Percentiles rank a stretch among this genome's conserved stretches.
phyloP scores from a whole-genome alignment of 2,329 filamentous ascomycete species.

The Lachnellula hyalina region DNA sequence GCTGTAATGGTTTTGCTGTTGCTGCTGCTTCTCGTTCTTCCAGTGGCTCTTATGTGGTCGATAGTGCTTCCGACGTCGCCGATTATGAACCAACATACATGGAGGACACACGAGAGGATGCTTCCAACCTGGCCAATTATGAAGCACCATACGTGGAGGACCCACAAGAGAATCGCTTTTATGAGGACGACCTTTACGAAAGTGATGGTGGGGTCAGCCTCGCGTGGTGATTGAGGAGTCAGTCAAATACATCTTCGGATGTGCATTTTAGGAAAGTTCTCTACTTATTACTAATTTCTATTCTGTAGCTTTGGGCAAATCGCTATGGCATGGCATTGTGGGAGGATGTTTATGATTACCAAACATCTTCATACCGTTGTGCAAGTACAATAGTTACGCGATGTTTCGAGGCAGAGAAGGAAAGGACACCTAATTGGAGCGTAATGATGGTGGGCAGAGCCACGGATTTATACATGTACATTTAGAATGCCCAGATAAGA shows the following conservation, averaged over 20 bases:
- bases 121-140: not conserved
- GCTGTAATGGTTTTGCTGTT: not conserved
- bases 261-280: too few relatives aligned
- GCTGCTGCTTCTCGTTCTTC: not conserved
- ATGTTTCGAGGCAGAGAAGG: not conserved
- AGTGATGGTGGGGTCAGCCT: too few relatives aligned
- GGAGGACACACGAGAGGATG: too few relatives aligned
- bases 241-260: too few relatives aligned
- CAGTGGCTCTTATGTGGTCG: not conserved
- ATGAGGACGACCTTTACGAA: too few relatives aligned
- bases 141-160: too few relatives aligned
- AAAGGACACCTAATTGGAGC: not conserved
- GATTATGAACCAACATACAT: not conserved
- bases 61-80: not conserved
- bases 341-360: not conserved
- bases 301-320: too few relatives aligned
- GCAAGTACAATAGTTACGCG: not conserved
- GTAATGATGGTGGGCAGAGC: not conserved
- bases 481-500: not conserved
- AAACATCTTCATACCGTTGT: not conserved
- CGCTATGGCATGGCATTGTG: too few relatives aligned
- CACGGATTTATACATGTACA: slow-evolving; percentile 2
- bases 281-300: too few relatives aligned
- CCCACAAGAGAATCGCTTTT: too few relatives aligned
- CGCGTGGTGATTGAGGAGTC: too few relatives aligned